Base-by-base conservation (phyloP, 2,329 filamentous ascomycete species). In the Elsinoe perseae region DNA sequence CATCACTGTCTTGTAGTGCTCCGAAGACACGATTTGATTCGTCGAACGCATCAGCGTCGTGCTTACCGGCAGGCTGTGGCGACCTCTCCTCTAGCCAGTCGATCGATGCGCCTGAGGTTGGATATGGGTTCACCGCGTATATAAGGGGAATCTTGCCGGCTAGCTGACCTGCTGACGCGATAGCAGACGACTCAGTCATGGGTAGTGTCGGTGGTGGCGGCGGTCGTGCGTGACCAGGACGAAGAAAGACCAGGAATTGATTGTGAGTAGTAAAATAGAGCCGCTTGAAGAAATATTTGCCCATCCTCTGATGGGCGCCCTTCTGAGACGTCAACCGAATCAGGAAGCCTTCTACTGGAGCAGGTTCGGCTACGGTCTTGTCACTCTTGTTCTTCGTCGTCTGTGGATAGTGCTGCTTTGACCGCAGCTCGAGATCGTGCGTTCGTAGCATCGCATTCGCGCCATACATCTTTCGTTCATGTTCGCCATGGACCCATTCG, bases 381-480 rank as follows among this genome's bases (percentile, higher is more conserved):
- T 70, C 70, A 18, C 67, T 65, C 21, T 69, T 66, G 63, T 72
- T 70, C 5, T 68, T 68, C 1, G 69, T 68, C 14, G 67, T 73
- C 1, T 80, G 81, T 1, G 82, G 77, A 62, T 85, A 86, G 64
- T 86, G 83, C 55, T 79, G 72, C 64, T 85, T 84, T 0, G 82
- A 82, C 2, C 83, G 76, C 36, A 86, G 67, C 65, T 86, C 82
- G 14, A 86, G 75, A 52, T 86, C 82, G 64, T 86, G 83, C 2
- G 82, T 81, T 50, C 76, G 78, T 60, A 80, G 74, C 82, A 86
- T 85, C 28, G 81, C 83, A 60, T 86, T 81, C 0, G 82, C 80
- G 32, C 83, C 83, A 60, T 85, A 85, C 83, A 86, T 86, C 59
- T 80, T 81, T 61, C 81, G 77, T 64, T 86, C 83, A 54, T 84